Evolutionary conservation across 2,329 filamentous ascomycete species (phyloP).

Genomic region (Fusarium phyllophilum): DNA sequence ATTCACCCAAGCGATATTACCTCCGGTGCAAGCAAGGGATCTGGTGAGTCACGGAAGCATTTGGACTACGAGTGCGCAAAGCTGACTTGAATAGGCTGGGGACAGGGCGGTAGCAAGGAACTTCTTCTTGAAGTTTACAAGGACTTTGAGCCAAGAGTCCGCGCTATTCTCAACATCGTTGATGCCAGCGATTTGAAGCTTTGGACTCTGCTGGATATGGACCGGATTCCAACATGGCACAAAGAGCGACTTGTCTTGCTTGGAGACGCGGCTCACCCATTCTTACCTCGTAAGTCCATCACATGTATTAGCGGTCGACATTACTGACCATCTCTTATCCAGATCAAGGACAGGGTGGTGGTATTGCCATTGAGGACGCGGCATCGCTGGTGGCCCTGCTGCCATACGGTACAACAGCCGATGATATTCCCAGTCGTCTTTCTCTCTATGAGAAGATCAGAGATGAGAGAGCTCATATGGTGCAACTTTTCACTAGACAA

Average conservation of each 20-base stretch:
- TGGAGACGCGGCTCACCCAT: conserved; percentile 76
- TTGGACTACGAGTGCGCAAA: accelerated
- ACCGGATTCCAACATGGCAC: conserved; percentile 64
- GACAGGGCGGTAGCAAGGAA: conserved; percentile 49
- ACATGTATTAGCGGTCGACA: accelerated
- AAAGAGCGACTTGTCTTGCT: conserved; percentile 65
- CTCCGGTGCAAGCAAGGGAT: conserved; percentile 4
- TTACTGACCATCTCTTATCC: accelerated
- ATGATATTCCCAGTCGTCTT: conserved; percentile 65
- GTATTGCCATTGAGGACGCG: conserved; percentile 75
- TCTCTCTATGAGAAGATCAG: conserved; percentile 68
- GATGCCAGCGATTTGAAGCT: conserved; percentile 60
- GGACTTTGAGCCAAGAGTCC: conserved; percentile 55
- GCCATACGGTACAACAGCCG: conserved; percentile 52
- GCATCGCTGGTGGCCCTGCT: conserved; percentile 68
- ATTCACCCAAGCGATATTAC: conserved; percentile 56
- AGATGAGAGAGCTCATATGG: conserved; percentile 64
- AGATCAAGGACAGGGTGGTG: conserved; percentile 52
- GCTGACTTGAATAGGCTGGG: conserved; percentile 50
- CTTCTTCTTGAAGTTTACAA: conserved; percentile 52
- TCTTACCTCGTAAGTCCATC: conserved; percentile 57
- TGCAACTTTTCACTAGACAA: conserved; percentile 67
- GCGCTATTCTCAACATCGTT: conserved; percentile 54
- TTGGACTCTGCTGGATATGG: conserved; percentile 72
- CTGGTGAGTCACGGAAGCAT: neutral